Evolutionary conservation across 176 grass and related monocot genomes (phyloP), one percentile per base, ranked within the genome.

Genomic region (Musa troglodytarum): DNA sequence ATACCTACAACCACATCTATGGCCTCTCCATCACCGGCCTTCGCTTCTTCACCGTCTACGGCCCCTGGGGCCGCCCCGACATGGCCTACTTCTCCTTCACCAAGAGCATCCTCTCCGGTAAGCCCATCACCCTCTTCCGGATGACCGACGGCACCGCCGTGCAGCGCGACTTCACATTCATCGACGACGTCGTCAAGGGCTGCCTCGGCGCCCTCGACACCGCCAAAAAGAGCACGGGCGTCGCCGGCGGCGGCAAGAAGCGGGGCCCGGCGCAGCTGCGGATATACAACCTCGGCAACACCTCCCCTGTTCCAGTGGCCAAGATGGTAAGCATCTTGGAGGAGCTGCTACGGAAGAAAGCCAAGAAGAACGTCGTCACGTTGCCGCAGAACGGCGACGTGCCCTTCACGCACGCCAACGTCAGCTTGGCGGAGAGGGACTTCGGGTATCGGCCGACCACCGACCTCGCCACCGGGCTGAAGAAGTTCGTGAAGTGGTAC

Each of bases 61-160:
- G 71, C 11, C 71, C 71, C 52, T 73, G 71, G 71, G 71, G 71
- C 71, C 71, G 71, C 71, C 71, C 71, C 22, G 71, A 73, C 8
- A 73, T 73, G 71, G 71, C 71, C 22, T 73, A 73, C 71, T 73
- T 73, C 52, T 73, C 23, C 71, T 73, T 73, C 52, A 73, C 71
- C 52, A 24, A 54, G 1, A 25, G 52, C 51, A 73, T 73, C 51
- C 14, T 73, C 51, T 8, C 71, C 11, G 52, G 71, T 9, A 73
- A 73, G 4, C 52, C 71, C 22, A 73, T 73, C 71, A 73, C 71
- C 15, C 71, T 73, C 71, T 73, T 73, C 71, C 21, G 53, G 29
- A 73, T 54, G 52, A 22, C n/a, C 52, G 52, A 73, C 22, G 71
- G 71, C 71, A 21, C 23, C 52, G 71, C 21, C 71, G 71, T 73